Base-by-base conservation (phyloP, 208 protist genomes). In the Leishmania major region DNA sequence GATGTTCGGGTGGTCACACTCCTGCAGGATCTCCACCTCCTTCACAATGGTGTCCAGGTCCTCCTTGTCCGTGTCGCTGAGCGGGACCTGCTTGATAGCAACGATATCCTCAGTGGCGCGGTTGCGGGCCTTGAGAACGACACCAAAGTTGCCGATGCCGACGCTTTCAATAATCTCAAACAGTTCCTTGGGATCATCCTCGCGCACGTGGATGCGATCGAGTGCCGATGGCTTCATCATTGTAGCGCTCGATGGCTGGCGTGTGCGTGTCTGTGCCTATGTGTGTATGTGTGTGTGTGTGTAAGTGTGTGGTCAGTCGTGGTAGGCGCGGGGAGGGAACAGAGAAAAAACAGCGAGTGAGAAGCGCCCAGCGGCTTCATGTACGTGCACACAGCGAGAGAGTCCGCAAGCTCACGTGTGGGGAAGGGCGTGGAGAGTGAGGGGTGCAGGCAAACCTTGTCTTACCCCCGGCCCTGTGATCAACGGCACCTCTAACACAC, bases 71-170 rank as follows among this genome's bases (percentile, higher is more conserved):
- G 93, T 94, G 79, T 98, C 94, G 2, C 83, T 88, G 19, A 97
- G 86, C 0, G 98, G 86, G 8, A 98, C 93, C 69, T 96, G 89
- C 82, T 99, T 99, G 35, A 98, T 92, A 8, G 97, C 97, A 0
- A 97, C 92, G 69, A 97, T 90, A 47, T 94, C 87, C 43, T 89
- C 86, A 7, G 93, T 98, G 31, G 89, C 79, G 15, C 87, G 83
- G 73, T 97, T 91, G 76, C 84, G 88, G 0, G 98, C 99, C 83
- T 99, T 99, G 84, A 99, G 98, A 22, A 99, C 99, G 43, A 98
- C 95, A 43, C 99, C 99, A 79, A 99, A 99, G 76, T 99, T 99
- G 47, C 99, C 99, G 67, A 98, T 82, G 51, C 96, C 96, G 69
- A 96, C 89, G 59, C 81, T 95, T 53, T 96, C 94, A 2, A 97